Base-by-base conservation (phyloP, 2,329 filamentous ascomycete species). In the Alternaria conjuncta region DNA sequence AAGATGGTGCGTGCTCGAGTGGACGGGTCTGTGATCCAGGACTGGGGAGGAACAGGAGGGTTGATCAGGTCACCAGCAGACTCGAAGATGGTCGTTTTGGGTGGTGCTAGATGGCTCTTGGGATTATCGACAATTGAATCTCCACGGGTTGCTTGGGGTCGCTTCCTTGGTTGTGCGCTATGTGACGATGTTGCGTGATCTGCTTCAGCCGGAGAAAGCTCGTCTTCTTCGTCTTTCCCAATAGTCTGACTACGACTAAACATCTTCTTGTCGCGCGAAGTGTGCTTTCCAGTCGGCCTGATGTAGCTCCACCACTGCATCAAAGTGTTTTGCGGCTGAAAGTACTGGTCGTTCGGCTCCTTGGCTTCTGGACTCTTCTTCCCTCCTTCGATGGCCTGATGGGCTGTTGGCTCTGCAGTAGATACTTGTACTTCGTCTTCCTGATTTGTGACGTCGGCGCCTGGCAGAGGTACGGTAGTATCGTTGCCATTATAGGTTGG, bases 11-110 rank as follows among this genome's bases (percentile, higher is more conserved):
- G 88, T 0, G 93, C 89, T 15, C 96, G 90, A 55, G 88, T 90
- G 2, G 90, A 86, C 8, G 96, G 95, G 71, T 98, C 92, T 55
- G 94, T 87, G 41, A 99, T 84, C 79, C 93, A 99, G 47, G 94
- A 90, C 4, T 88, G 84, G 0, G 92, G 87, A 15, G 96, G 95
- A 32, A 98, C 82, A 51, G 94, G 95, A 6, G 96, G 96, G 77
- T 95, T 96, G 44, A 99, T 86, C 4, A 99, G 83, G 78, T 99
- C 95, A 11, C 94, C 93, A 0, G 96, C 96, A 5, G 95, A 94
- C 81, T 99, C 96, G 64, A 99, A 97, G 66, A 99, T 92, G 0
- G 93, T 96, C 1, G 96, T 98, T 72, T 89, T 91, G 0, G 96
- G 96, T 5, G 96, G 96, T 8, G 93, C 90, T 56, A 87, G 84